Conservation (phyloP, 108 stramenopile species). For the Skeletonema menzelii region DNA sequence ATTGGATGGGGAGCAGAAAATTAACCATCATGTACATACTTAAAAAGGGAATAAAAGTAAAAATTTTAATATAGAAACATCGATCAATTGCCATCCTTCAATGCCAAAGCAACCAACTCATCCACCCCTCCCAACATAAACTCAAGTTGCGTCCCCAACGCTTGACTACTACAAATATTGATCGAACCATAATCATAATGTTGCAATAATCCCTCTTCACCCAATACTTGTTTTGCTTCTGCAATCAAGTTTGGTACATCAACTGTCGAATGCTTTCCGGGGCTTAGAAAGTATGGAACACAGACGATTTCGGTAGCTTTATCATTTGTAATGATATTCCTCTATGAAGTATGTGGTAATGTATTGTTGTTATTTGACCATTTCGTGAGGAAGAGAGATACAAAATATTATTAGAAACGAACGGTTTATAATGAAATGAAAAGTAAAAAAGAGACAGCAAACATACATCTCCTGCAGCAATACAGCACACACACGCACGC, state of each 20-base stretch:
- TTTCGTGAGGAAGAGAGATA: neutral
- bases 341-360: neutral
- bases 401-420: no score
- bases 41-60: neutral
- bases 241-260: conserved; percentile 87
- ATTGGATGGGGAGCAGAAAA: conserved; percentile 4
- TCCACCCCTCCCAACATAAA: conserved; percentile 18
- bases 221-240: conserved; percentile 60
- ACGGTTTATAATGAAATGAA: no score
- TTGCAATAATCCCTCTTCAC: conserved; percentile 13
- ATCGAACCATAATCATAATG: neutral
- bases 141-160: conserved; percentile 16
- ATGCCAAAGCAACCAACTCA: conserved; percentile 12
- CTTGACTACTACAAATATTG: neutral
- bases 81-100: neutral
- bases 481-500: conserved; percentile 33
- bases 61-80: neutral
- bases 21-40: neutral
- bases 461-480: no score
- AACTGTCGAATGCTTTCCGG: conserved; percentile 83
- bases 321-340: conserved; percentile 25
- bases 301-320: conserved; percentile 67
- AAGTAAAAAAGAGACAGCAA: neutral
- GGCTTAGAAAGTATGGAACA: conserved; percentile 91
- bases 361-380: neutral